These are phyloP conservation scores for Ganoderma sinense DNA, from an alignment of 1,284 basidiomycete genomes.

Conservation along the genomic window DNA sequence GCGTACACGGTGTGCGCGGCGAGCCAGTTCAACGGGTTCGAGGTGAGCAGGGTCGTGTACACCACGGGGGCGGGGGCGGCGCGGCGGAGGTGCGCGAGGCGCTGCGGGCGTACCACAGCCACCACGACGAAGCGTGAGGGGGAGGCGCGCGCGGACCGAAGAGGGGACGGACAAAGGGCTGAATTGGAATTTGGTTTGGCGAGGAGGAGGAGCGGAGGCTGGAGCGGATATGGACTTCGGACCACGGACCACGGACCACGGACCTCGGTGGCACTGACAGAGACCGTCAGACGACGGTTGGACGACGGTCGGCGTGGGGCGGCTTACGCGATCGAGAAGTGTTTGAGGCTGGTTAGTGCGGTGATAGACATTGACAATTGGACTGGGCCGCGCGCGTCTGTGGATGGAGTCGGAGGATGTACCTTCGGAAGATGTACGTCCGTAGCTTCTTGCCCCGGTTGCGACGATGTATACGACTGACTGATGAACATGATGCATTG, in stretches of 20 bases:
- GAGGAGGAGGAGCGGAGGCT: background rate
- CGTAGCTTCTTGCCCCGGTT: background rate
- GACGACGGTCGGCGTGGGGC: conserved; percentile 1
- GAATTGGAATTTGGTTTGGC: background rate
- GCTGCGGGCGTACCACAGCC: conserved; percentile 38
- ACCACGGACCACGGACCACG: background rate
- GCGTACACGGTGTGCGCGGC: conserved; percentile 84
- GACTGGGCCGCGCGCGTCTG: background rate
- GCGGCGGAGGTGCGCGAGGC: conserved; percentile 46
- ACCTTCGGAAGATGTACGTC: background rate
- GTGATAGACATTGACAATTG: background rate
- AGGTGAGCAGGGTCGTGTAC: conserved; percentile 51
- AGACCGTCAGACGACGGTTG: background rate
- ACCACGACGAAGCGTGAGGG: conserved; percentile 18
- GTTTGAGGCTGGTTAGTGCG: conserved; percentile 1
- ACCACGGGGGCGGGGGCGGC: conserved; percentile 49
- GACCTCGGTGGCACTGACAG: too few relatives aligned
- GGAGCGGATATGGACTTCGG: background rate
- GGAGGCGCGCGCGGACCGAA: conserved; percentile 15
- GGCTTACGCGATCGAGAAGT: background rate
- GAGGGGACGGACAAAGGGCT: background rate
- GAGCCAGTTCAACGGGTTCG: conserved; percentile 74
- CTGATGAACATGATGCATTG: background rate
- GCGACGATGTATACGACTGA: background rate
- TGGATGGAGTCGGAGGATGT: background rate